Percentiles rank a stretch among this genome's conserved stretches.
Conservation (phyloP, 1,139 yeast species). For the Debaryomyces fabryi region DNA sequence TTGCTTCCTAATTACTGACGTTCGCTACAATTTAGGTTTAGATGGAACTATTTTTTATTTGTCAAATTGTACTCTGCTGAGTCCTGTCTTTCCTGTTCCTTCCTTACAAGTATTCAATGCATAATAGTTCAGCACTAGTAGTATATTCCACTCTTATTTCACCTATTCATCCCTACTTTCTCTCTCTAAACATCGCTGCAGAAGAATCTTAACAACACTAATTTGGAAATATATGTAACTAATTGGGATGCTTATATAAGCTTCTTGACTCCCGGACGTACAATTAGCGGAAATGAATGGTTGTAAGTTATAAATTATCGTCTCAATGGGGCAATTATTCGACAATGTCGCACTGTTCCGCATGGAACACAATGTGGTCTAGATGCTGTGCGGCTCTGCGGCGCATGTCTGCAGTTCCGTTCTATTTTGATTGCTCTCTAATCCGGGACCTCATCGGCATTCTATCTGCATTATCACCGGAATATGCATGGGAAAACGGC, state of each 20-base stretch:
- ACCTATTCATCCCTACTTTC: neutral
- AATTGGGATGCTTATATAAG: neutral
- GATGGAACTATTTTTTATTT: neutral
- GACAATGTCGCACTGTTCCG: neutral
- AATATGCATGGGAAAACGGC: neutral
- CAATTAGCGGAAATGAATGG: neutral
- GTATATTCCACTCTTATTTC: neutral
- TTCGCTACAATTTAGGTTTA: neutral
- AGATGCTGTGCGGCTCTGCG: conserved; percentile 2
- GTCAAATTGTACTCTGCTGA: neutral
- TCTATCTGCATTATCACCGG: conserved; percentile 2
- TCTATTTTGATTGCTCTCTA: neutral
- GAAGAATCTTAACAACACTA: neutral
- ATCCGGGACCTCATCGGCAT: conserved; percentile 2
- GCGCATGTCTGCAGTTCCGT: neutral
- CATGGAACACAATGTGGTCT: neutral
- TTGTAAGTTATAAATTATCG: neutral
- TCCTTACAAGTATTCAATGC: neutral
- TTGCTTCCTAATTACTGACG: neutral
- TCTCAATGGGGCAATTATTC: neutral
- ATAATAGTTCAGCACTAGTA: neutral
- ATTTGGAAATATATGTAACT: neutral
- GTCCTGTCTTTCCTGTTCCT: neutral
- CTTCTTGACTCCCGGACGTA: neutral
- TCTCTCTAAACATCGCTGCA: neutral